Percentiles rank a stretch among this genome's conserved stretches.
phyloP scores from a whole-genome alignment of 805 yeast genomes.

The Wickerhamomyces ciferrii region DNA sequence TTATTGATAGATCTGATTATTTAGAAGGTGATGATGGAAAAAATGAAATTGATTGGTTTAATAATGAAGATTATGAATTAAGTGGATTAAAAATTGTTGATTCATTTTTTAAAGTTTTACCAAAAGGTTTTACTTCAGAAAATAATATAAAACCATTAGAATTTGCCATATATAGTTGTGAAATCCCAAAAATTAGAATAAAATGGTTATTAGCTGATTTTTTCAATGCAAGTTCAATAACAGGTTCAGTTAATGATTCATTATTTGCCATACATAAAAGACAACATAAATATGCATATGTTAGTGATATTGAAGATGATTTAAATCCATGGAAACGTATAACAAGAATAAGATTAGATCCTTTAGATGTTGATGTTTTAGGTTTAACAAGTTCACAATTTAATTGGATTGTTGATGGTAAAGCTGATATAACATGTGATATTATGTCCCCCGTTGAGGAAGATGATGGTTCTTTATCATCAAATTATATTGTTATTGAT shows the following conservation, averaged over 20 bases:
- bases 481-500: constrained; percentile 61
- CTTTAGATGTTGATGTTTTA: constrained; percentile 30
- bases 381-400: constrained; percentile 33
- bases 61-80: constrained; percentile 32
- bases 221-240: constrained; percentile 62
- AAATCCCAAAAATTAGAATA: constrained; percentile 54
- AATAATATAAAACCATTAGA: constrained; percentile 20
- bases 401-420: constrained; percentile 71
- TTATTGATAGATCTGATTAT: constrained; percentile 48
- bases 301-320: constrained; percentile 30
- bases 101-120: constrained; percentile 36
- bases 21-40: constrained; percentile 21
- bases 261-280: constrained; percentile 74
- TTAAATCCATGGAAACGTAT: constrained; percentile 43
- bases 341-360: constrained; percentile 39
- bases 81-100: constrained; percentile 44
- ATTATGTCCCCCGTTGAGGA: constrained; percentile 59
- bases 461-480: constrained; percentile 14
- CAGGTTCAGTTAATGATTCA: constrained; percentile 72
- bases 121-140: constrained; percentile 3
- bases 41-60: constrained; percentile 24
- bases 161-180: constrained; percentile 60
- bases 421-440: constrained; percentile 66
- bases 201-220: constrained; percentile 59
- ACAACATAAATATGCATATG: constrained; percentile 50